A percentile compares a stretch with the other conserved stretches of the same genome.
phyloP scores from a whole-genome alignment of 2,329 filamentous ascomycete species.

The Nothophaeocryptopus gaeumannii region DNA sequence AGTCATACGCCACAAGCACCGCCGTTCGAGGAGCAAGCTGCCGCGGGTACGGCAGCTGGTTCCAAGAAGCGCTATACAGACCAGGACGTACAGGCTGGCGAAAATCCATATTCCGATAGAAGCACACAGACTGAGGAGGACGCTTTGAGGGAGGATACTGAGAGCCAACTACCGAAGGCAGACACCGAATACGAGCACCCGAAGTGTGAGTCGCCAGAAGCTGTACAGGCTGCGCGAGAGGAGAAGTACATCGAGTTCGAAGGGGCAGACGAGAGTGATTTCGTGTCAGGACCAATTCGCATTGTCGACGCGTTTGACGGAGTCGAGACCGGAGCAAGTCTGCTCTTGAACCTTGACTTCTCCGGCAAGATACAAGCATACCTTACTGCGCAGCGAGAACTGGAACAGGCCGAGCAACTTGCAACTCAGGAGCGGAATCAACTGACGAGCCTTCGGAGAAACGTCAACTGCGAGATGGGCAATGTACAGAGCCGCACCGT shows the following conservation, averaged over 20 bases:
- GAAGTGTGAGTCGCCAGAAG: not conserved
- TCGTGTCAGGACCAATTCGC: not conserved
- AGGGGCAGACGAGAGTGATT: conserved; percentile 2
- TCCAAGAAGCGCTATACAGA: too few species aligned
- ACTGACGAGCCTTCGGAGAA: not conserved
- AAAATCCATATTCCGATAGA: too few species aligned
- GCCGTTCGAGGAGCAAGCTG: too few species aligned
- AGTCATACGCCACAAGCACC: too few species aligned
- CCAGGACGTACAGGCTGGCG: too few species aligned
- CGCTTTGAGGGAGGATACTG: too few species aligned
- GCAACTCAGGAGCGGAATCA: not conserved
- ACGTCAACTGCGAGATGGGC: too few species aligned
- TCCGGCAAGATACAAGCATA: not conserved
- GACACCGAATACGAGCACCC: not conserved
- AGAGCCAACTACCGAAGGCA: too few species aligned
- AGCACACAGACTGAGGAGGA: too few species aligned
- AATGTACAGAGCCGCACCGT: too few species aligned
- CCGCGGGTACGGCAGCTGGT: too few species aligned
- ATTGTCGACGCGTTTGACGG: conserved; percentile 2
- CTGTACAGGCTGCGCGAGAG: not conserved
- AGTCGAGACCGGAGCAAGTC: not conserved
- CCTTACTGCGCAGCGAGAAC: not conserved
- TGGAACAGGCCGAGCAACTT: not conserved
- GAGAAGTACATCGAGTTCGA: not conserved
- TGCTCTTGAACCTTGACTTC: not conserved